These are phyloP conservation scores for Entophlyctis luteolus DNA, from an alignment of 192 early-diverging fungal genomes.

Conservation along the genomic window DNA sequence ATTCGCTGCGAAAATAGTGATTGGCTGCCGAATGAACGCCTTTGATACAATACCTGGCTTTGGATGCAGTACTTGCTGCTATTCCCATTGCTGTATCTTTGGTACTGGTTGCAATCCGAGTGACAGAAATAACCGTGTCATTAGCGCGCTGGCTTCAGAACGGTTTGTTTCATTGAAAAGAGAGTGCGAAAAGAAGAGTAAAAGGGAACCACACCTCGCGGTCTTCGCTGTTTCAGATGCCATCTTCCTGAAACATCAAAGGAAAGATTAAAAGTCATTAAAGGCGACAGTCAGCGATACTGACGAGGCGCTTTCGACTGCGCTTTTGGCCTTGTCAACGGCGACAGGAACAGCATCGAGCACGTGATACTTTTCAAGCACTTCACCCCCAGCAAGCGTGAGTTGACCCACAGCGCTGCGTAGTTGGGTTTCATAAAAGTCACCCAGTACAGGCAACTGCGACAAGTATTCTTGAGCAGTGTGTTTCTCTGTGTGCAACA, in stretches of 20 bases:
- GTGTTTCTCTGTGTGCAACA: conserved; percentile 39
- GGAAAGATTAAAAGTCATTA: background rate
- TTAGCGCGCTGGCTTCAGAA: background rate
- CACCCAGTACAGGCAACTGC: conserved; percentile 43
- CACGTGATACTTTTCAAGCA: conserved; percentile 43
- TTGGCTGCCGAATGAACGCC: too few species aligned
- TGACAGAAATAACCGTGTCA: background rate
- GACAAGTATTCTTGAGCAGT: conserved; percentile 42
- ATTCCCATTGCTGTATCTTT: background rate
- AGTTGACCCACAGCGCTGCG: conserved; percentile 44
- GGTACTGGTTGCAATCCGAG: background rate
- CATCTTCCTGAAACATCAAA: background rate
- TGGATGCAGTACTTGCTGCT: background rate
- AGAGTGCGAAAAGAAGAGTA: background rate
- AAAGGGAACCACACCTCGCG: background rate
- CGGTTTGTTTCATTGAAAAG: background rate
- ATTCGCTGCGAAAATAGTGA: background rate
- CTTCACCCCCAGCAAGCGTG: conserved; percentile 35
- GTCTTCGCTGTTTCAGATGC: background rate
- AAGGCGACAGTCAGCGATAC: conserved; percentile 4
- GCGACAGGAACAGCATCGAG: conserved; percentile 44
- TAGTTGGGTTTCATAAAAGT: conserved; percentile 35
- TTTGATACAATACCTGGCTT: conserved; percentile 2
- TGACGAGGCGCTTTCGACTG: conserved; percentile 29
- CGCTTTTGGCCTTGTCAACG: conserved; percentile 30